phyloP scores from a whole-genome alignment of 176 grass and related monocot genomes.

The Lolium multiflorum region DNA sequence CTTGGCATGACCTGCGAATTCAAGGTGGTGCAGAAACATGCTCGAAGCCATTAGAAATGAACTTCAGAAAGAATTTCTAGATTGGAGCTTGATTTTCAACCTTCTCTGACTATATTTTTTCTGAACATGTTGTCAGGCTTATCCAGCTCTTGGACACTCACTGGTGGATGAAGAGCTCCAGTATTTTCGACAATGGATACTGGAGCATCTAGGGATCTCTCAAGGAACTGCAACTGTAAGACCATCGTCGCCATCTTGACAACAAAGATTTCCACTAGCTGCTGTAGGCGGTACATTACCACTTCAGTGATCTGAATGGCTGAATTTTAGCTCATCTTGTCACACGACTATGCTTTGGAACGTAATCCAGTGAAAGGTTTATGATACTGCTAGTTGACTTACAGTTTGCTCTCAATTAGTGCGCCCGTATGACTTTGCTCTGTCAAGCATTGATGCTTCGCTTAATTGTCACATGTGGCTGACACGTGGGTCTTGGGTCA shows the following conservation, averaged over 20 bases:
- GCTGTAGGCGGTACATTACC: background rate
- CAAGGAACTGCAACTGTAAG: slow-evolving; percentile 10
- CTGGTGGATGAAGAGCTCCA: slow-evolving; percentile 64
- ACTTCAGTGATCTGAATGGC: background rate
- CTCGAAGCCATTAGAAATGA: background rate
- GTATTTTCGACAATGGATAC: slow-evolving; percentile 58
- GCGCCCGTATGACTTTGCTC: no score
- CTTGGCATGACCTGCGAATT: slow-evolving; percentile 69
- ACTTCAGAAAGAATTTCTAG: background rate
- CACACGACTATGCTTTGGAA: background rate
- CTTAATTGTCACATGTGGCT: no score
- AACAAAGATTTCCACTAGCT: slow-evolving; percentile 36
- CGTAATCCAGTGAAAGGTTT: slow-evolving; percentile 1
- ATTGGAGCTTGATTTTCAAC: background rate
- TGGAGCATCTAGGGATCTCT: slow-evolving; percentile 42
- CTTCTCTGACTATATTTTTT: background rate
- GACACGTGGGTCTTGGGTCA: no score
- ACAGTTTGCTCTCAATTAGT: no score
- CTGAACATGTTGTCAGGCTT: slow-evolving; percentile 38
- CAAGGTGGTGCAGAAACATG: slow-evolving; percentile 47
- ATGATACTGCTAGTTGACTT: no score
- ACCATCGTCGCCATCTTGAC: slow-evolving; percentile 20
- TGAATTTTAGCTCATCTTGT: background rate
- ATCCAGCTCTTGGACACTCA: slow-evolving; percentile 59
- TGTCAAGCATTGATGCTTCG: no score